These are phyloP conservation scores for Ambrosia hybrid DNA, from an alignment of 140 eudicot species.

Conservation along the genomic window DNA sequence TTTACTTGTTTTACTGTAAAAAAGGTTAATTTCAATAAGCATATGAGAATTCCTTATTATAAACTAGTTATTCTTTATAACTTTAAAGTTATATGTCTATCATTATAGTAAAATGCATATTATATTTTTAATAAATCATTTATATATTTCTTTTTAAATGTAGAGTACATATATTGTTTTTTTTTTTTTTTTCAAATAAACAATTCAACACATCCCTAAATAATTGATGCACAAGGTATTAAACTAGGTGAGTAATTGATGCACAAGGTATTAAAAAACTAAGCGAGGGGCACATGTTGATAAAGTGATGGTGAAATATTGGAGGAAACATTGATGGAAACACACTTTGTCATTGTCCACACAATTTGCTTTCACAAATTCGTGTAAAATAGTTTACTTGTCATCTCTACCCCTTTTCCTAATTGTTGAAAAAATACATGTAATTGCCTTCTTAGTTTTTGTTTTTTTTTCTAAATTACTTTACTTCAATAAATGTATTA, in stretches of 20 bases:
- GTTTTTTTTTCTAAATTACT: neutral
- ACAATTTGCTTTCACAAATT: conserved; percentile 25
- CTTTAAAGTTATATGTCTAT: neutral
- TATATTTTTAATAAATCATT: neutral
- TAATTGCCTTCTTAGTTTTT: neutral
- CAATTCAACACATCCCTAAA: neutral
- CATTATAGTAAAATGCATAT: neutral
- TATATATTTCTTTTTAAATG: neutral
- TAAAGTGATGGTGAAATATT: conserved; percentile 29
- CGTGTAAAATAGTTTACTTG: conserved; percentile 26
- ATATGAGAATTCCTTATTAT: neutral
- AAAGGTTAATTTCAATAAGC: neutral
- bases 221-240: conserved; percentile 19
- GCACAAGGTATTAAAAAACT: conserved; percentile 15
- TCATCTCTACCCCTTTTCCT: neutral
- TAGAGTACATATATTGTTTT: neutral
- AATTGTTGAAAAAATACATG: neutral
- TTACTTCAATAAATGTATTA: neutral
- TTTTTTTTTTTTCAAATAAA: too few species aligned
- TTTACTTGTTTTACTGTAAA: neutral
- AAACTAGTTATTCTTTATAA: neutral
- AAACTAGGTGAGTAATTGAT: conserved; percentile 19
- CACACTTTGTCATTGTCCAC: conserved; percentile 37
- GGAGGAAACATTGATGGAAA: conserved; percentile 35
- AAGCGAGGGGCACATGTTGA: conserved; percentile 27